phyloP scores from a whole-genome alignment of 1,284 basidiomycete species.

The Porodaedalea pini region DNA sequence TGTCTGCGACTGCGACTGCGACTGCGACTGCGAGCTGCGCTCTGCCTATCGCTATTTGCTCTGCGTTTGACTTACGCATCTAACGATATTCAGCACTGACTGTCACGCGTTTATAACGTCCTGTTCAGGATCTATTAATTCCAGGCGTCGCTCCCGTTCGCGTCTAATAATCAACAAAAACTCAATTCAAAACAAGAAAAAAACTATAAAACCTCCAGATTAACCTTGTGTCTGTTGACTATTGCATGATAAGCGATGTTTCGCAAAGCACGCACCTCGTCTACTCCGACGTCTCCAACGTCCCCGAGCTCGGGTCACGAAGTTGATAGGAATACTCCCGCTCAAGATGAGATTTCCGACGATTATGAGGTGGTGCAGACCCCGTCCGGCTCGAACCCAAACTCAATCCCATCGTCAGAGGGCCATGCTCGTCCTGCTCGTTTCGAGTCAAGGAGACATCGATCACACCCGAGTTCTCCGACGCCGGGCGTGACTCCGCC shows the following conservation, averaged over 20 bases:
- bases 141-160: background rate
- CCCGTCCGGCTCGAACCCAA: slow-evolving; percentile 10
- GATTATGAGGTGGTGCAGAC: slow-evolving; percentile 16
- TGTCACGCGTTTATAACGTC: background rate
- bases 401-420: slow-evolving; percentile 2
- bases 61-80: slow-evolving; percentile 7
- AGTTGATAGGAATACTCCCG: too few relatives aligned
- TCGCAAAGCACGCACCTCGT: slow-evolving; percentile 9
- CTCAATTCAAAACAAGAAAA: background rate
- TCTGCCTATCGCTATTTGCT: background rate
- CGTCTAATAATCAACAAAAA: background rate
- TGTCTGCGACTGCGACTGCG: background rate
- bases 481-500: slow-evolving; percentile 12
- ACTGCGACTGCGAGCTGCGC: slow-evolving; percentile 9
- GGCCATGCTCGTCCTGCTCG: background rate
- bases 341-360: slow-evolving; percentile 16
- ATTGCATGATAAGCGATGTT: slow-evolving; percentile 10
- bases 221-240: background rate
- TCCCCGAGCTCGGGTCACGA: slow-evolving; percentile 10
- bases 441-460: background rate
- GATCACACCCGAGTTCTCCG: background rate
- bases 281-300: slow-evolving; percentile 7
- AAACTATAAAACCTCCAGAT: background rate
- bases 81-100: background rate
- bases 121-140: too few relatives aligned